Percentiles rank a stretch among this genome's conserved stretches.
Evolutionary conservation across 176 grass and related monocot genomes (phyloP).

Genomic region (Chrysopogon serrulatus): DNA sequence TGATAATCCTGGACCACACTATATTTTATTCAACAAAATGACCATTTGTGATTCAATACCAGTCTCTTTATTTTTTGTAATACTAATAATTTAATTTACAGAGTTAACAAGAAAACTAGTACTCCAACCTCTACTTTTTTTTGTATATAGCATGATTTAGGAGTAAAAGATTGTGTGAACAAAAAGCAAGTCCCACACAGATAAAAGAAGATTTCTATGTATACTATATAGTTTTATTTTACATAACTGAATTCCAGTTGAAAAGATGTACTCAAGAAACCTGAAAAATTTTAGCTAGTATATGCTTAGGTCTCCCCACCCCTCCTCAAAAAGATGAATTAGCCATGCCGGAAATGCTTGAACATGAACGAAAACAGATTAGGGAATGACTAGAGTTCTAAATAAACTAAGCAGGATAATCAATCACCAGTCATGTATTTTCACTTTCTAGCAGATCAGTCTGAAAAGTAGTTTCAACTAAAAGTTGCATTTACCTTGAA

Average conservation of each 20-base stretch:
- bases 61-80: background rate
- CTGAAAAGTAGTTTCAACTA: background rate
- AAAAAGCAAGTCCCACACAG: background rate
- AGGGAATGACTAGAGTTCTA: background rate
- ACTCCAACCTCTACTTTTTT: background rate
- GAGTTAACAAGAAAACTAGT: no score
- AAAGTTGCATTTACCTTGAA: slow-evolving; percentile 37
- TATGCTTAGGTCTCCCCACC: no score
- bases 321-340: background rate
- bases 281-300: no score
- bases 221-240: background rate
- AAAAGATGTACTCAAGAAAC: no score
- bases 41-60: background rate
- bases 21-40: background rate
- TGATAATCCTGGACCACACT: background rate
- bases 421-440: background rate
- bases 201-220: background rate
- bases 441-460: background rate
- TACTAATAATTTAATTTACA: background rate
- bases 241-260: no score
- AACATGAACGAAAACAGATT: background rate
- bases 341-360: background rate
- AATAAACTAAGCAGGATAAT: background rate
- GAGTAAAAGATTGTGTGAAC: background rate
- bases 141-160: background rate